These are phyloP conservation scores for Lentinula raphanica DNA, from an alignment of 768 basidiomycete species.

Conservation along the genomic window DNA sequence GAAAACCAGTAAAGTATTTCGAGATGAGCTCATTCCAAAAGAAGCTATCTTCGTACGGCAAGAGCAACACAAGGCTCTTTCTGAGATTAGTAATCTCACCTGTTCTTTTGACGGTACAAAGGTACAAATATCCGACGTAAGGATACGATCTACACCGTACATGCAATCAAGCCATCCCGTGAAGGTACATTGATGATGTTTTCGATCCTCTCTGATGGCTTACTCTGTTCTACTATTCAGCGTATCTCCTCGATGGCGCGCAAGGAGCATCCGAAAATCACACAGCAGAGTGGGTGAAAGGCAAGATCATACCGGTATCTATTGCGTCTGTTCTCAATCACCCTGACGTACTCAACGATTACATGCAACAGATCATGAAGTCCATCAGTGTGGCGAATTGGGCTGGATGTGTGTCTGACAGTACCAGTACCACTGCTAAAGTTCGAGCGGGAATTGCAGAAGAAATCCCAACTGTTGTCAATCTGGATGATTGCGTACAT, in stretches of 20 bases:
- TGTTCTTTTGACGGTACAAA: constrained; percentile 17
- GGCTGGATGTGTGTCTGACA: constrained; percentile 16
- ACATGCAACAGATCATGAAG: constrained; percentile 11
- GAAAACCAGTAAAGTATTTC: too few relatives aligned
- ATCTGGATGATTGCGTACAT: constrained; percentile 16
- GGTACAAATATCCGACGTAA: constrained; percentile 11
- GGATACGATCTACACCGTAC: constrained; percentile 18
- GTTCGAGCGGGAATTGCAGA: constrained; percentile 7
- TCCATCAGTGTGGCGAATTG: constrained; percentile 14
- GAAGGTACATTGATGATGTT: not conserved
- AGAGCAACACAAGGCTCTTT: too few relatives aligned
- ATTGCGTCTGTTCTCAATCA: not conserved
- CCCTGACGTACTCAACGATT: not conserved
- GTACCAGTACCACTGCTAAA: constrained; percentile 16
- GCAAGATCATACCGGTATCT: constrained; percentile 9
- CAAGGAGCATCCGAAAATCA: constrained; percentile 17
- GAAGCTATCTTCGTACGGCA: too few relatives aligned
- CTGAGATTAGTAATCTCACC: constrained; percentile 13
- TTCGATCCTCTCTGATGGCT: too few relatives aligned
- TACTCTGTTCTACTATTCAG: not conserved
- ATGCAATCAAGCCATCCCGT: constrained; percentile 11
- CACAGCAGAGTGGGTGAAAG: constrained; percentile 12
- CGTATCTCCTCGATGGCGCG: constrained; percentile 16
- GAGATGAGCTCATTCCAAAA: too few relatives aligned
- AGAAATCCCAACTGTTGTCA: constrained; percentile 13